Evolutionary conservation across 306 rosid species (phyloP), one percentile per base, ranked within the genome.

Genomic region (Morella rubra): DNA sequence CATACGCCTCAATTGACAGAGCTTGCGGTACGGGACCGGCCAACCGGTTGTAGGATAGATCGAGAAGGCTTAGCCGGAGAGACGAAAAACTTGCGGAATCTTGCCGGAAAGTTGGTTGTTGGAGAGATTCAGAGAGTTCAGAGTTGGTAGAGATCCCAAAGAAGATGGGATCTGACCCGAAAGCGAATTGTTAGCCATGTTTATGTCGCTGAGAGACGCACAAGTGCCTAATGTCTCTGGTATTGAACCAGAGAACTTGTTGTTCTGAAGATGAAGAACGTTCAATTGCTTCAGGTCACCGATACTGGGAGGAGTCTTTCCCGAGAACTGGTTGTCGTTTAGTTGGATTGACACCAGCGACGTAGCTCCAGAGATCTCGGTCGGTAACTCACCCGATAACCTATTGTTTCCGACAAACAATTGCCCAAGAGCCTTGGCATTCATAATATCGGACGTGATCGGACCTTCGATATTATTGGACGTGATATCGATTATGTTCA

Each of bases 191-290:
- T 65, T 22, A 0, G 93, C 86, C 8, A 90, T 24, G 74, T 95
- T 88, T n/a, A 92, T 7, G 72, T 84, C 87, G 47, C 71, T 82
- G 9, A 95, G 87, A 0, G 84, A 74, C 13, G 4, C 27, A 68
- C 97, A 92, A 6, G 83, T 76, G 66, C 93, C 92, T 3, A 95
- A n/a, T n/a, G n/a, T n/a, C n/a, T n/a, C n/a, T n/a, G n/a, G n/a
- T n/a, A n/a, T n/a, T n/a, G n/a, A n/a, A n/a, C n/a, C n/a, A n/a
- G n/a, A n/a, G n/a, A n/a, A n/a, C n/a, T n/a, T n/a, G n/a, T n/a
- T n/a, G n/a, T n/a, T n/a, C n/a, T n/a, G n/a, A n/a, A n/a, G n/a
- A n/a, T n/a, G n/a, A n/a, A n/a, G n/a, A n/a, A n/a, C 81, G 37
- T 86, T 77, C n/a, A 95, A 66, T 24, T 65, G 53, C 76, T 87